Evolutionary conservation across 2,329 filamentous ascomycete species (phyloP).

Genomic region (Fusarium sp.): DNA sequence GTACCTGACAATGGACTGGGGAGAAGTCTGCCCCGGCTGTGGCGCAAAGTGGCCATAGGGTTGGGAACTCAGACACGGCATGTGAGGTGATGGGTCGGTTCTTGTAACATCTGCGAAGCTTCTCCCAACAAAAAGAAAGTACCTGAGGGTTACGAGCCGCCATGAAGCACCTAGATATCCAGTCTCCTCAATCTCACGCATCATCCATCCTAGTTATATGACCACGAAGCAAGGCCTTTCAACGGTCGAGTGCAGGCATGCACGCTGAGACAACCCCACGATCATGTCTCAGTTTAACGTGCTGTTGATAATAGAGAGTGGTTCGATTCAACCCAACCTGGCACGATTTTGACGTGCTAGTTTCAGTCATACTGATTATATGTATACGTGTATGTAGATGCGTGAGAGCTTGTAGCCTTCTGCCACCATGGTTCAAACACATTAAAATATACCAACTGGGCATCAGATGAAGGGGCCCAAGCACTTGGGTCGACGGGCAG

Average conservation of each 20-base stretch:
- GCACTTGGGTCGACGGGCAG: conserved; percentile 33
- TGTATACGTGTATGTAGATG: too few species aligned
- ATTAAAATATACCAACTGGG: conserved; percentile 2
- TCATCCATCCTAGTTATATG: conserved; percentile 25
- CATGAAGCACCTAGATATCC: too few species aligned
- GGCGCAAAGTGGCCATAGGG: too few species aligned
- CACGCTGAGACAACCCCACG: conserved; percentile 18
- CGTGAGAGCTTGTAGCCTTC: too few species aligned
- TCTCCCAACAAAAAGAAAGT: too few species aligned
- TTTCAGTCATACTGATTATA: not conserved
- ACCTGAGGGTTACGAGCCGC: too few species aligned
- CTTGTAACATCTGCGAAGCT: too few species aligned
- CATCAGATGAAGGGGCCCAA: conserved; percentile 17
- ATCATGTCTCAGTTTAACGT: conserved; percentile 17
- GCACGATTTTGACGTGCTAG: conserved; percentile 2
- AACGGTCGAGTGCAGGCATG: conserved; percentile 23
- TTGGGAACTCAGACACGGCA: too few species aligned
- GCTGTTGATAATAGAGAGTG: conserved; percentile 9
- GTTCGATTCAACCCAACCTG: conserved; percentile 11
- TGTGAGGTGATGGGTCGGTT: too few species aligned
- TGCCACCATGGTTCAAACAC: not conserved
- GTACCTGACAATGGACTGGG: too few species aligned
- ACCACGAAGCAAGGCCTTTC: conserved; percentile 22
- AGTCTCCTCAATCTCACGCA: not conserved
- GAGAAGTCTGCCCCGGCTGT: too few species aligned